Evolutionary conservation across 1,284 basidiomycete genomes (phyloP).

Genomic region (Microbotryum saponariae): DNA sequence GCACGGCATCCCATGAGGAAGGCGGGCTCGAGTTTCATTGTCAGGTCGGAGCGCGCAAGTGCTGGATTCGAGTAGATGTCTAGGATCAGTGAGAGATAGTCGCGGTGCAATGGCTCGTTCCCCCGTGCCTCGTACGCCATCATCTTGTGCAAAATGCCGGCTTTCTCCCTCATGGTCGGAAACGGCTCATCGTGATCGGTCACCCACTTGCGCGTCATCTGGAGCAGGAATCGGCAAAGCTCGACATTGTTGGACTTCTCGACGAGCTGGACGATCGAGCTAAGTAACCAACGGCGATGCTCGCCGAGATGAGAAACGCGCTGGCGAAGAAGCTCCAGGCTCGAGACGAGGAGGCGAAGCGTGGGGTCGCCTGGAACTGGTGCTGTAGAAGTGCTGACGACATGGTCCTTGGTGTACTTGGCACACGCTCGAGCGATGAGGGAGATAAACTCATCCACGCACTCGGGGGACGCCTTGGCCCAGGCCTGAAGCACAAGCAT

Average conservation of each 20-base stretch:
- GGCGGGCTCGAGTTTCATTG: conserved; percentile 82
- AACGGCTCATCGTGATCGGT: conserved; percentile 67
- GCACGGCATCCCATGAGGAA: conserved; percentile 90
- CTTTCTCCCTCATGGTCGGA: conserved; percentile 94
- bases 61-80: conserved; percentile 86
- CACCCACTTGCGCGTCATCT: conserved; percentile 82
- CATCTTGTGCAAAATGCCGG: conserved; percentile 84
- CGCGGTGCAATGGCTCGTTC: conserved; percentile 64
- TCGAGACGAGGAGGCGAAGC: conserved; percentile 46
- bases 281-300: conserved; percentile 60
- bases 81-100: conserved; percentile 83
- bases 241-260: conserved; percentile 82
- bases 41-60: conserved; percentile 85
- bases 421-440: conserved; percentile 72
- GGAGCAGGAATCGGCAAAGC: conserved; percentile 79
- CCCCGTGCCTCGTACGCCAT: conserved; percentile 67
- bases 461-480: conserved; percentile 72
- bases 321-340: conserved; percentile 48
- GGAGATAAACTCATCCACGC: conserved; percentile 72
- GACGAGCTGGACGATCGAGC: conserved; percentile 65
- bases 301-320: conserved; percentile 50
- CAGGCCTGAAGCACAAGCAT: conserved; percentile 83
- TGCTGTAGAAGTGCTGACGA: conserved; percentile 46
- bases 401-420: conserved; percentile 82
- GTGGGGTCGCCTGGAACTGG: conserved; percentile 35